Conservation (phyloP, 2,329 filamentous ascomycete species). For the Colletotrichum orchidophilum region DNA sequence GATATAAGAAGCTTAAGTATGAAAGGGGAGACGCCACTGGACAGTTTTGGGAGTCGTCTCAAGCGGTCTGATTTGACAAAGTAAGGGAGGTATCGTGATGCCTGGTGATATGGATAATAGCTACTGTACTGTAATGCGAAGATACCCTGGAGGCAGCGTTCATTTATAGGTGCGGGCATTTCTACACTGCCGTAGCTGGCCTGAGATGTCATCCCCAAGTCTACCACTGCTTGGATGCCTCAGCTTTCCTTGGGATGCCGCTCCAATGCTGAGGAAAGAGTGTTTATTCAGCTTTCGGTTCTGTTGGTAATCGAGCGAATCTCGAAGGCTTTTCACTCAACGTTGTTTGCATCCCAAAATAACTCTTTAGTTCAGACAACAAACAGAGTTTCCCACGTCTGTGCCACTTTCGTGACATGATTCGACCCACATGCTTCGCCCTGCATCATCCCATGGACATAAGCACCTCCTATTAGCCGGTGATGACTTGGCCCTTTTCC, state of each 20-base stretch:
- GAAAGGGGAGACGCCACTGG: neutral
- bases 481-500: neutral
- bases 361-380: too few relatives aligned
- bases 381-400: neutral
- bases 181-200: too few relatives aligned
- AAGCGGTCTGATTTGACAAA: neutral
- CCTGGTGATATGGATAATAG: neutral
- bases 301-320: too few relatives aligned
- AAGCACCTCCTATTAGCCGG: neutral
- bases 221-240: too few relatives aligned
- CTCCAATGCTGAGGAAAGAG: too few relatives aligned
- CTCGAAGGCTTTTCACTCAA: too few relatives aligned
- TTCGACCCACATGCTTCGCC: neutral
- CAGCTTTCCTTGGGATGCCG: too few relatives aligned
- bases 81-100: neutral
- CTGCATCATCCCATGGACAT: neutral
- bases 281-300: too few relatives aligned
- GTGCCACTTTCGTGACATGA: too few relatives aligned
- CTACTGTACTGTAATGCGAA: neutral
- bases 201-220: too few relatives aligned
- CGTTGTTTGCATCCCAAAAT: too few relatives aligned
- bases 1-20: conserved; percentile 50
- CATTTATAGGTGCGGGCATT: neutral
- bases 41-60: conserved; percentile 28
- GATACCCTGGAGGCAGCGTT: conserved; percentile 1